Evolutionary conservation across 1,284 basidiomycete species (phyloP).

Genomic region (Microstroma glucosiphilum): DNA sequence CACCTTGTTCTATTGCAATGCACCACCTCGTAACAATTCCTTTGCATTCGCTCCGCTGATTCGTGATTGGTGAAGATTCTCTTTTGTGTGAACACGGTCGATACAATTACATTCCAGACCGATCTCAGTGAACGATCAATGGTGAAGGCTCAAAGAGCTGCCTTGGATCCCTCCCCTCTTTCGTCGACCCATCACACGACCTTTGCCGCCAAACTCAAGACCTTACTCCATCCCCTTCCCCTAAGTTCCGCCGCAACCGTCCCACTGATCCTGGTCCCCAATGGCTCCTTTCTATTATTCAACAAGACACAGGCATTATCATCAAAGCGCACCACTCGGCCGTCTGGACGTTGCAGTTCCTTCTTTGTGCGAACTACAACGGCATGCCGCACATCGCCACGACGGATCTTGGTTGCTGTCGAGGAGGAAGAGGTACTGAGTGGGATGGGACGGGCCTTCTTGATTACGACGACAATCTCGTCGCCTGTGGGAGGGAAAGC

Average conservation of each 20-base stretch:
- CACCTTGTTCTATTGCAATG: too few species aligned
- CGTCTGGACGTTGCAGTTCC: constrained; percentile 74
- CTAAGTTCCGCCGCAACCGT: constrained; percentile 85
- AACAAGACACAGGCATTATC: constrained; percentile 94
- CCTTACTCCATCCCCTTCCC: constrained; percentile 89
- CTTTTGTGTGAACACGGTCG: too few species aligned
- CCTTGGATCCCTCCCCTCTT: not conserved
- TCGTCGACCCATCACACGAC: constrained; percentile 54
- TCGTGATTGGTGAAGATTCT: too few species aligned
- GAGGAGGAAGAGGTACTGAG: constrained; percentile 52
- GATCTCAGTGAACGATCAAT: too few species aligned
- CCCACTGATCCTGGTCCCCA: constrained; percentile 89
- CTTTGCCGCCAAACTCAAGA: constrained; percentile 84
- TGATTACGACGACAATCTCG: constrained; percentile 94
- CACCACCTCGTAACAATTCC: too few species aligned
- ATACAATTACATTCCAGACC: too few species aligned
- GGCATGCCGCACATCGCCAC: constrained; percentile 87
- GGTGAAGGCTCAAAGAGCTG: not conserved
- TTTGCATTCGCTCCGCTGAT: too few species aligned
- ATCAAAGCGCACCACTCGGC: constrained; percentile 80
- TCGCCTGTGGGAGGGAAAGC: constrained; percentile 60
- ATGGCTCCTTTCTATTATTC: constrained; percentile 94
- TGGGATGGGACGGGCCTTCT: constrained; percentile 75
- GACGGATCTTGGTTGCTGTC: constrained; percentile 61
- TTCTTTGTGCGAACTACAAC: constrained; percentile 90